Percentiles rank a stretch among this genome's conserved stretches.
phyloP scores from a whole-genome alignment of 805 yeast genomes.

The Clavispora asparagi region DNA sequence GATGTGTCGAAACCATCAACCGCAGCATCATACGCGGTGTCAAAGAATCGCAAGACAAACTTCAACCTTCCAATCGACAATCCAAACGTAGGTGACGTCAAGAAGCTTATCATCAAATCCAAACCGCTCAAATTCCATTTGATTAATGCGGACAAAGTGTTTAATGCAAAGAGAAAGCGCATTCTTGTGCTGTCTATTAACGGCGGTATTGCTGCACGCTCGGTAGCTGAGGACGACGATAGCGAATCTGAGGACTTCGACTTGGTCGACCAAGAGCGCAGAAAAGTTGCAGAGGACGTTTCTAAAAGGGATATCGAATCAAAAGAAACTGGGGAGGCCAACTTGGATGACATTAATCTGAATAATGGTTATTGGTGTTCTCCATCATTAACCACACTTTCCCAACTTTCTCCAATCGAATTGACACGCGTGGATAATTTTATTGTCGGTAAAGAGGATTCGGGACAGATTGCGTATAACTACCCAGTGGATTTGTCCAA shows the following conservation, averaged over 20 bases:
- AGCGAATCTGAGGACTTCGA: slow-evolving; percentile 1
- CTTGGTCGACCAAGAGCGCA: background rate
- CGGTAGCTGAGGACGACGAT: background rate
- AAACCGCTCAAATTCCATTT: slow-evolving; percentile 38
- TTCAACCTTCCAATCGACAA: slow-evolving; percentile 2
- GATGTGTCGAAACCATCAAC: slow-evolving; percentile 1
- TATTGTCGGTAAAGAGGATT: slow-evolving; percentile 61
- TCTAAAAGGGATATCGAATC: background rate
- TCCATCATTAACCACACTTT: slow-evolving; percentile 52
- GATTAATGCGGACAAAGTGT: slow-evolving; percentile 38
- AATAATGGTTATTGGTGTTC: slow-evolving; percentile 64
- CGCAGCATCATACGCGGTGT: background rate
- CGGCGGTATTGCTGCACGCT: background rate
- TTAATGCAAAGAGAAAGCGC: slow-evolving; percentile 30
- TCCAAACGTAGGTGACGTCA: slow-evolving; percentile 23
- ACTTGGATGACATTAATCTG: background rate
- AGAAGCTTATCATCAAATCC: slow-evolving; percentile 33
- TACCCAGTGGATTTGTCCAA: slow-evolving; percentile 65
- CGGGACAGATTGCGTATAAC: slow-evolving; percentile 63
- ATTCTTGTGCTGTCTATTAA: slow-evolving; percentile 11
- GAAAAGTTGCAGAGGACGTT: background rate
- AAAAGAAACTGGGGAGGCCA: background rate
- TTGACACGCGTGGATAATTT: slow-evolving; percentile 56
- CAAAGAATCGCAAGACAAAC: slow-evolving; percentile 1
- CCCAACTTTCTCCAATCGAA: slow-evolving; percentile 39